phyloP scores from a whole-genome alignment of 2,329 filamentous ascomycete species.

The Claviceps digitariae region DNA sequence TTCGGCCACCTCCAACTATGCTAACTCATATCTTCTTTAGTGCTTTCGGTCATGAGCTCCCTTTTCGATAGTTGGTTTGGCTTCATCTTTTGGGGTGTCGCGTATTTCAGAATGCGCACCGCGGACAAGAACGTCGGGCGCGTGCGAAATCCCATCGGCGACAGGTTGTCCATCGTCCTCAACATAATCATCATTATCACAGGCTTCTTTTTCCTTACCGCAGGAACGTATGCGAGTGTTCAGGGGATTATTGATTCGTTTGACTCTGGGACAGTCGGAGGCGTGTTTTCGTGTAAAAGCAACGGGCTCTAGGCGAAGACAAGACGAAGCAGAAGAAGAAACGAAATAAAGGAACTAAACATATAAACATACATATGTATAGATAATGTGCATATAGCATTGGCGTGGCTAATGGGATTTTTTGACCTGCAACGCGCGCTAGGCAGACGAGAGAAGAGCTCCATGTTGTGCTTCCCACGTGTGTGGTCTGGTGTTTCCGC shows the following conservation, averaged over 20 bases:
- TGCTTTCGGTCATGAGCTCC: slow-evolving; percentile 65
- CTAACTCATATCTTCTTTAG: slow-evolving; percentile 10
- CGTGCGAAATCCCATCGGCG: slow-evolving; percentile 34
- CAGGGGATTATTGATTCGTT: slow-evolving; percentile 67
- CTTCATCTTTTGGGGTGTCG: slow-evolving; percentile 88
- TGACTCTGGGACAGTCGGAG: slow-evolving; percentile 45
- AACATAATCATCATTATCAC: slow-evolving; percentile 62
- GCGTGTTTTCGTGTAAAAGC: slow-evolving; percentile 59
- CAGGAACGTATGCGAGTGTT: slow-evolving; percentile 68
- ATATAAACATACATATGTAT: neutral
- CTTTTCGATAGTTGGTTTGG: slow-evolving; percentile 89
- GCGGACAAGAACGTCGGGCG: slow-evolving; percentile 44
- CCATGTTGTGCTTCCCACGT: too few species aligned
- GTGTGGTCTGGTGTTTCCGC: too few species aligned
- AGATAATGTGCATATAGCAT: neutral
- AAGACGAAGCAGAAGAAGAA: neutral
- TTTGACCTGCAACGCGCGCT: too few species aligned
- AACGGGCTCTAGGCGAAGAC: slow-evolving; percentile 43
- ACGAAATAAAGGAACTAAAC: neutral
- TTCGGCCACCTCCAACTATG: too few species aligned
- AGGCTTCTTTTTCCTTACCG: slow-evolving; percentile 69
- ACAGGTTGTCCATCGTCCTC: slow-evolving; percentile 41
- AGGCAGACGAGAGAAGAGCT: too few species aligned
- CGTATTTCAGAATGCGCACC: slow-evolving; percentile 62
- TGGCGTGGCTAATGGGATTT: too few species aligned